These are phyloP conservation scores for Ganoderma multipileum DNA, from an alignment of 1,284 basidiomycete species.

Conservation along the genomic window DNA sequence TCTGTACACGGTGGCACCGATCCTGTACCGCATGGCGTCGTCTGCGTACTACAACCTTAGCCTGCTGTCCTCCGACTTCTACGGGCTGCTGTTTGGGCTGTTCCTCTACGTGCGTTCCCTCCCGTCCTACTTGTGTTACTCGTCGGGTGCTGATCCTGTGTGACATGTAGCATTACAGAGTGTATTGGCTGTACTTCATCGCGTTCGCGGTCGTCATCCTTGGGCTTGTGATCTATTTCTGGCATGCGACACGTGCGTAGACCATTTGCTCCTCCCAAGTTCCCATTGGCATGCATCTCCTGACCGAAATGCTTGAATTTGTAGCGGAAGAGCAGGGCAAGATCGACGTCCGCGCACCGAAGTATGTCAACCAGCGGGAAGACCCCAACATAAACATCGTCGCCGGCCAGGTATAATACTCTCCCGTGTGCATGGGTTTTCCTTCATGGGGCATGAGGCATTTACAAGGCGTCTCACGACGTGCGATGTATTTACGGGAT, in stretches of 20 bases:
- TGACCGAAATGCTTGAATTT: background rate
- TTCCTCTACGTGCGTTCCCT: conserved; percentile 46
- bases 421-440: background rate
- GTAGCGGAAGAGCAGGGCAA: conserved; percentile 81
- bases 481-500: background rate
- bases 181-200: conserved; percentile 87
- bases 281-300: background rate
- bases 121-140: conserved; percentile 6
- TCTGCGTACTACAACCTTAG: conserved; percentile 86
- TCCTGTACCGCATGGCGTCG: conserved; percentile 84
- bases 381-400: conserved; percentile 23
- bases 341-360: conserved; percentile 64
- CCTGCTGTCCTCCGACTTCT: conserved; percentile 85
- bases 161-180: conserved; percentile 66
- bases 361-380: conserved; percentile 56
- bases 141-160: background rate
- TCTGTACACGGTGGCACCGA: conserved; percentile 84
- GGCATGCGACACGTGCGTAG: conserved; percentile 77
- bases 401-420: conserved; percentile 36
- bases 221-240: conserved; percentile 85
- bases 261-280: background rate
- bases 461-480: background rate
- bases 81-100: conserved; percentile 78
- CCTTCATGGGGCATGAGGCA: background rate
- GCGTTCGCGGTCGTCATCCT: conserved; percentile 71